Evolutionary conservation across 768 basidiomycete species (phyloP), one percentile per base, ranked within the genome.

Genomic region (Russula ochroleuca): DNA sequence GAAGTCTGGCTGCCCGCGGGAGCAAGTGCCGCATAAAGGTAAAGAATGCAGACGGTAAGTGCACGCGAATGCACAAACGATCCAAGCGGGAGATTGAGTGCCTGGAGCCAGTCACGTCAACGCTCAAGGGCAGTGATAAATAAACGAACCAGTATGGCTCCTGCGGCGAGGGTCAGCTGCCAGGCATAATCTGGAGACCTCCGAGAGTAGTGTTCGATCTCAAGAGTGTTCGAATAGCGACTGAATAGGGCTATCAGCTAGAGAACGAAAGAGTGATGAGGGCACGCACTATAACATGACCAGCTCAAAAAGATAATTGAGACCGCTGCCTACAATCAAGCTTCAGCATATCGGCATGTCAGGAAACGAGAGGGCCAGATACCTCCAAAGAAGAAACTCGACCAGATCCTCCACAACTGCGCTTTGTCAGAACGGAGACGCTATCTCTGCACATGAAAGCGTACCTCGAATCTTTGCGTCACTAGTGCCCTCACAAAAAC

Each of bases 131-230:
- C 25, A 49, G 62, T 1, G 5, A 14, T 9, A 59, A 33, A 19
- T 43, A 2, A 28, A 54, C 43, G 43, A 57, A 92, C 89, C 37
- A 91, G 74, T 40, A 92, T 85, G 13, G 76, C 76, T 33, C 74
- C 73, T 47, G 79, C 75, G 10, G 85, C 81, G 56, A 85, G 73
- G 63, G 85, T 70, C 17, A 86, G 78, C 68, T 92, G 90, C 82
- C 85, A 92, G 19, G 88, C 88, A 50, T 88, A 81, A 74, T 94
- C 91, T 3, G 88, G 82, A 0, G 89, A 88, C 53, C 82, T 81
- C 5, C 77, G 73, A 0, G 72, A 66, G 70, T 84, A 94, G 48
- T 85, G 79, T 5, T 78, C 76, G 15, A 78, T 75, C 74, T 94
- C 92, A 4, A 94, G 76, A 45, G 83, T 77, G 68, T 85, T 78